Base-by-base conservation (phyloP, 352 stramenopile genomes). In the Phytophthora ohioensis region DNA sequence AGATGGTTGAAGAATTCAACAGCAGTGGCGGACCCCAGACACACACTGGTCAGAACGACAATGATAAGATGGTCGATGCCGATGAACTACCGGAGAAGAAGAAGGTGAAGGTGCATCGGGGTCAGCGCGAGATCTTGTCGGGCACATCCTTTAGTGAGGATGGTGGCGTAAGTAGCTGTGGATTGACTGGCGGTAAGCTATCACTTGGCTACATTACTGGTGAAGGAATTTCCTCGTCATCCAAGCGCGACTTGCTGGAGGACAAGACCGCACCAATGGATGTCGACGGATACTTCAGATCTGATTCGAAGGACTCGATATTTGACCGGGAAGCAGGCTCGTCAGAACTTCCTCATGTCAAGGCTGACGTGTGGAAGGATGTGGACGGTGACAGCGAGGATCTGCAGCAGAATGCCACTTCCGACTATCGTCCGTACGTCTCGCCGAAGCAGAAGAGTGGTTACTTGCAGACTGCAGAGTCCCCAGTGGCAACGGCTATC, bases 51-150 rank as follows among this genome's bases (percentile, higher is more conserved):
- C 64, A 71, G 4, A 81, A 71, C 32, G 81, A 92, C 49, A 72
- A 49, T 13, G 86, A 93, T 56, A 76, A 73, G 13, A 55, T 92
- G 15, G 46, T 87, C 1, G 68, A 81, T 49, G 56, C 67, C 9
- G 78, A 91, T 30, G 79, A 81, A 30, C 63, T 94, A 27, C 88
- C 88, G 4, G 84, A 93, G 62, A 96, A 94, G 72, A 95, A 96
- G 75, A 94, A 86, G 56, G 57, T 93, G 8, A 91, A 90, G 62
- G 57, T 87, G 52, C 66, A 76, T 47, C 53, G 67, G 8, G 76
- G 75, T 15, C 82, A 91, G 64, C 74, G 70, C 17, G 71, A 81
- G 30, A 62, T 72, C 2, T 57, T 71, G 21, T 81, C 79, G 32
- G 84, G 75, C 12, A 77, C 69, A 11, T 80, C 76, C 8, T 72